Percentiles rank a stretch among this genome's conserved stretches.
Evolutionary conservation across 441 rosid genomes (phyloP).

Genomic region (Adansonia rubrostipa): DNA sequence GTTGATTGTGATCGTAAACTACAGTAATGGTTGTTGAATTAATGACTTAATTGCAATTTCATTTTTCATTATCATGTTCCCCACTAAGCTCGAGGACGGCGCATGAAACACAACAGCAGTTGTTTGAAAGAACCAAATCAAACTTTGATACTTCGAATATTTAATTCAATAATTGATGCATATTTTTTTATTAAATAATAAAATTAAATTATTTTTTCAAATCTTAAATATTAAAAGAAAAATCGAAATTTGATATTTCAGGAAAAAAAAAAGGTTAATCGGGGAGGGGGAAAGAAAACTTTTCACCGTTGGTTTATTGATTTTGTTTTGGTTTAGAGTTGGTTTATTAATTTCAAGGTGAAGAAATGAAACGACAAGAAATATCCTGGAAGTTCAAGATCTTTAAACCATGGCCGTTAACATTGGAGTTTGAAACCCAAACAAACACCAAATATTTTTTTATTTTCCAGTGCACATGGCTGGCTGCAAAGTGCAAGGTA

Average conservation of each 20-base stretch:
- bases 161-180: background rate
- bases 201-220: too few species aligned
- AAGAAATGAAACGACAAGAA: background rate
- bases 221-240: too few species aligned
- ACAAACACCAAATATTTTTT: background rate
- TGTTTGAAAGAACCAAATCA: background rate
- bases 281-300: background rate
- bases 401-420: background rate
- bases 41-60: background rate
- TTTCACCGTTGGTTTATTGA: conserved; percentile 2
- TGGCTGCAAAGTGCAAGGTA: background rate
- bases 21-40: background rate
- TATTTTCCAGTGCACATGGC: background rate
- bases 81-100: conserved; percentile 3
- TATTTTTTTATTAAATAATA: too few species aligned
- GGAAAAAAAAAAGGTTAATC: background rate
- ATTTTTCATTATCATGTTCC: conserved; percentile 9
- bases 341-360: background rate
- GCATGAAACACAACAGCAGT: background rate
- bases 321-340: background rate
- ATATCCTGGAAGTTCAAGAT: background rate
- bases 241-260: background rate
- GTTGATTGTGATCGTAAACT: background rate
- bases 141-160: background rate
- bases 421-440: background rate